Conservation (phyloP, 345 rosid genomes). For the Populus simonii region DNA sequence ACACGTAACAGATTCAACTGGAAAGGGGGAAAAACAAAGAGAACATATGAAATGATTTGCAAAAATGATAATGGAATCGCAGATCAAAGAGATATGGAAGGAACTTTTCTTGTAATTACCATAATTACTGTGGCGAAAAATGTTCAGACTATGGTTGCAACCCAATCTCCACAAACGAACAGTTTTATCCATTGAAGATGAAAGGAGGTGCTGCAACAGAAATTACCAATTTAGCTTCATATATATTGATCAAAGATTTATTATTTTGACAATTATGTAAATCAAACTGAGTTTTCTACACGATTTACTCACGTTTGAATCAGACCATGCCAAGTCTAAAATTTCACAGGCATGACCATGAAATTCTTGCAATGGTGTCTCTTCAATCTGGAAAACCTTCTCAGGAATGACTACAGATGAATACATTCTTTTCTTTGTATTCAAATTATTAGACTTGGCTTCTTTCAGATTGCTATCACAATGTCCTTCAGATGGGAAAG, state of each 20-base stretch:
- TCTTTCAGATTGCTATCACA: conserved; percentile 9
- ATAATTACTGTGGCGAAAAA: conserved; percentile 62
- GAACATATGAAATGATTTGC: not conserved
- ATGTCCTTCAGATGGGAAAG: conserved; percentile 29
- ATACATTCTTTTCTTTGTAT: conserved; percentile 26
- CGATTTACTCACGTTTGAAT: conserved; percentile 58
- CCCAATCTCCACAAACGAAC: conserved; percentile 76
- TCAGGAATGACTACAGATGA: conserved; percentile 56
- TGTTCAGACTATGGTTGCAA: conserved; percentile 42
- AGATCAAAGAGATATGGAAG: not conserved
- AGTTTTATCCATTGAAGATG: conserved; percentile 76
- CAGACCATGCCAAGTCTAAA: conserved; percentile 83
- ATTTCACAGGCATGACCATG: conserved; percentile 66
- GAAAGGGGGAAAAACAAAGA: not conserved
- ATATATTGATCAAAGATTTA: not conserved
- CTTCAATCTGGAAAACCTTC: conserved; percentile 60
- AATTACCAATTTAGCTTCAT: conserved; percentile 4
- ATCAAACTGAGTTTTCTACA: not conserved
- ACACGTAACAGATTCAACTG: not conserved
- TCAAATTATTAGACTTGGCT: conserved; percentile 5
- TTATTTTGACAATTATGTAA: not conserved
- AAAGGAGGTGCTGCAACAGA: conserved; percentile 60
- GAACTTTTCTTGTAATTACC: conserved; percentile 38
- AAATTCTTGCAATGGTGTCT: conserved; percentile 70
- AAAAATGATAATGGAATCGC: not conserved